Base-by-base conservation (phyloP, 2,329 filamentous ascomycete genomes). In the Thelonectria blattea region DNA sequence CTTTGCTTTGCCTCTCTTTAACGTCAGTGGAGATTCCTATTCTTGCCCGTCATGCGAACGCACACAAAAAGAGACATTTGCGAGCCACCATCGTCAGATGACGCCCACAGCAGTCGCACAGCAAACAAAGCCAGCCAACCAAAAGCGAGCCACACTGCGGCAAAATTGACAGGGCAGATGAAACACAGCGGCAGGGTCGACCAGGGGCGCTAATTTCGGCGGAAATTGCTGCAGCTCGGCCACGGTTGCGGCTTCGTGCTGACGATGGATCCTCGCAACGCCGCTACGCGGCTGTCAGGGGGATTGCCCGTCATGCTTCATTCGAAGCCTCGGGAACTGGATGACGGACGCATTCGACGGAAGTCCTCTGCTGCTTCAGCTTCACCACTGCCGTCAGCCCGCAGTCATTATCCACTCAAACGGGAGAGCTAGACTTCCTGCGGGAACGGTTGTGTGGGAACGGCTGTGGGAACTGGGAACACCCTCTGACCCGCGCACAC, bases 201-300 rank as follows among this genome's bases (percentile, higher is more conserved):
- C 63, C 66, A 66, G 66, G 64, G 69, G 48, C 61, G 57, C 62
- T 68, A 70, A 71, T 67, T 63, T 65, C 64, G 57, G 50, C 60
- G 65, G 69, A 71, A 71, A 71, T 72, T 68, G 67, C 61, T 49
- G 59, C 51, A 24, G 43, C 53, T 11, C 60, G 32, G 56, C 48
- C 58, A 63, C 30, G 49, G 53, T 57, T 57, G 48, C 60, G 65
- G 64, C 63, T 65, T 62, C 15, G 68, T 63, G 49, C 56, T 54
- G 51, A 48, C 55, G 54, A 52, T 32, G 52, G 20, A 42, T 39
- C 56, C 56, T 32, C 34, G 27, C 54, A 51, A 47, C 37, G 22
- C 50, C 45, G 49, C 34, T 22, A 49, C 30, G 18, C 37, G n/a
- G 37, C 34, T 14, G n/a, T n/a, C 46, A 37, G 18, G 39, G 49